Evolutionary conservation across 768 basidiomycete genomes (phyloP).

Genomic region (Lentinula sp.): DNA sequence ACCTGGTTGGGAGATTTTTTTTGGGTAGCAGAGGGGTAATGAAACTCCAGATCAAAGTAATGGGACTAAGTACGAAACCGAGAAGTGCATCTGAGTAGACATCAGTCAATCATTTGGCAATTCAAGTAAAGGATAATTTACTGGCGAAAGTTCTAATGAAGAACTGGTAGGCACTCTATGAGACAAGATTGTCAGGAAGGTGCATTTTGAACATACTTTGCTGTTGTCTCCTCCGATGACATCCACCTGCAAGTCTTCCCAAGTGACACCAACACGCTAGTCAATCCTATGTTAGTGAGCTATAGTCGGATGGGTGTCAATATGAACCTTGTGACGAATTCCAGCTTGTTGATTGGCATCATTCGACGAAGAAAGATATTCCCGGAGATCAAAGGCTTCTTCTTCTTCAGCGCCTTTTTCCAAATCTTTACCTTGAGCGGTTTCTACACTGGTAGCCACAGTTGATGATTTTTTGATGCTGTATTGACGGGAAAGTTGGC

Average conservation of each 20-base stretch:
- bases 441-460: slow-evolving; percentile 16
- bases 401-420: slow-evolving; percentile 30
- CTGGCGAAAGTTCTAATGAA: slow-evolving; percentile 58
- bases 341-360: slow-evolving; percentile 61
- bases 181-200: background rate
- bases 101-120: background rate
- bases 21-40: slow-evolving; percentile 32
- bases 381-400: slow-evolving; percentile 53
- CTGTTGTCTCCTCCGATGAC: slow-evolving; percentile 48
- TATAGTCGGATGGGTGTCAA: background rate
- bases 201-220: slow-evolving; percentile 33
- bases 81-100: slow-evolving; percentile 38
- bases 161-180: slow-evolving; percentile 26
- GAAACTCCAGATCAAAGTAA: slow-evolving; percentile 40
- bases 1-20: slow-evolving; percentile 32
- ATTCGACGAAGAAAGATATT: slow-evolving; percentile 62
- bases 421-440: slow-evolving; percentile 36
- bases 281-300: background rate
- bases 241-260: slow-evolving; percentile 63
- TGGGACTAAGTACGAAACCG: slow-evolving; percentile 45
- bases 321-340: slow-evolving; percentile 53
- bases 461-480: slow-evolving; percentile 15
- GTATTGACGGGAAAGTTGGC: slow-evolving; percentile 26
- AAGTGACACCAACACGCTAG: slow-evolving; percentile 66
- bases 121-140: slow-evolving; percentile 20